Base-by-base conservation (phyloP, 2,329 filamentous ascomycete species). In the Aspergillus fructus region DNA sequence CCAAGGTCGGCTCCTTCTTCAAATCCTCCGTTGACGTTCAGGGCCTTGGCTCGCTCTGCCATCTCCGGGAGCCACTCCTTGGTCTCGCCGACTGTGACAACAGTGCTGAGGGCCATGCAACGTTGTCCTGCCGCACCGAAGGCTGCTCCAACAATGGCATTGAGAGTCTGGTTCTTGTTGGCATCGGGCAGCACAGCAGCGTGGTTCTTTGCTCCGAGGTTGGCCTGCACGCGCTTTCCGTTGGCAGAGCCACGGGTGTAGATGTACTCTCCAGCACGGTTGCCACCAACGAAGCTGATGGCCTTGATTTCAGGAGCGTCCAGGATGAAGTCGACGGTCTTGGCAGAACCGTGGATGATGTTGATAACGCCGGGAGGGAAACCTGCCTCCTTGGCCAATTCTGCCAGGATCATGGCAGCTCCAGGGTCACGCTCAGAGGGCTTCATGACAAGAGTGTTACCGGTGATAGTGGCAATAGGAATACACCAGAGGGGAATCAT, bases 401-500 rank as follows among this genome's bases (percentile, higher is more conserved):
- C 85, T 4, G 84, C 85, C 33, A 88, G 79, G 65, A 88, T 87
- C 85, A 88, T 87, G 55, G 81, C 82, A 2, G 85, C 85, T 57
- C 85, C 84, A 5, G 85, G 85, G 61, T 87, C 85, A 55, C 85
- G 83, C 73, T 88, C 85, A 1, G 85, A 87, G 7, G 85, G 85
- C 78, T 88, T 88, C 65, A 88, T 77, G 63, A 88, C 78, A 59
- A 86, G 73, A 24, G 81, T 85, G 76, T 88, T 88, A 55, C 85
- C 85, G 27, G 83, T 85, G n/a, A 86, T 79, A 5, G 84, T 84
- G 39, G 85, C 85, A 60, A 87, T 79, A 8, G 86, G 85, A 41
- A 88, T 86, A 33, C 79, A 85, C 85, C 85, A 89, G 9, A 88
- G 78, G 11, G 86, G 86, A 72, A 89, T 88, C 86, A 89, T 89